Evolutionary conservation across 1,139 yeast species (phyloP).

Genomic region (Diutina catenulata): DNA sequence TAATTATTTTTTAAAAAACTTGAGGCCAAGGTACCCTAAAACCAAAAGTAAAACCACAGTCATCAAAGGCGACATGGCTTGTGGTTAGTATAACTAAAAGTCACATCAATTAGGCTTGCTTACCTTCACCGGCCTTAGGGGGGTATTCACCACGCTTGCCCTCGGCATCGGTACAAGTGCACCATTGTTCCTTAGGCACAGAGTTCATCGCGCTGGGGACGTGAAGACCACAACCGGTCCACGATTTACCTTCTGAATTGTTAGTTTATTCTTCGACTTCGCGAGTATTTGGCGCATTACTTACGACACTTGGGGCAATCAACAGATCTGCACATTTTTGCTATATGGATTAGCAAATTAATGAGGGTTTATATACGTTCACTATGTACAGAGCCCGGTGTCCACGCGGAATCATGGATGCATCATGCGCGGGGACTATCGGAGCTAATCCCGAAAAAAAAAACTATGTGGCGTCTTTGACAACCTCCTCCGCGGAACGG

Average conservation of each 20-base stretch:
- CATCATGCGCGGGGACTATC: slow-evolving; percentile 1
- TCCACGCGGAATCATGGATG: slow-evolving; percentile 4
- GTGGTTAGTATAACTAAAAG: not conserved
- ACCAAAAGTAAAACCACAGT: slow-evolving; percentile 4
- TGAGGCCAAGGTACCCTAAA: not conserved
- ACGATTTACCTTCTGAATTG: slow-evolving; percentile 12
- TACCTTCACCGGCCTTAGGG: slow-evolving; percentile 24
- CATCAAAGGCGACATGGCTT: not conserved
- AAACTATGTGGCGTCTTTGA: too few species aligned
- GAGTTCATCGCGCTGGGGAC: slow-evolving; percentile 10
- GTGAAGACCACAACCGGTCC: slow-evolving; percentile 11
- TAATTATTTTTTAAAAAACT: slow-evolving; percentile 1
- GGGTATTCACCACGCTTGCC: slow-evolving; percentile 19
- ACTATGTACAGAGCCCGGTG: not conserved
- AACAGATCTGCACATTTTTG: slow-evolving; percentile 5
- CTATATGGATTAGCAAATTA: too few species aligned
- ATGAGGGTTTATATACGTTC: not conserved
- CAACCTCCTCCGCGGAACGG: too few species aligned
- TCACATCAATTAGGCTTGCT: not conserved
- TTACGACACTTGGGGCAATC: slow-evolving; percentile 4
- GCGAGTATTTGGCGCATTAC: not conserved
- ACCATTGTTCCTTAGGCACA: slow-evolving; percentile 26
- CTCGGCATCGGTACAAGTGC: slow-evolving; percentile 22
- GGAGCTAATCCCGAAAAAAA: too few species aligned
- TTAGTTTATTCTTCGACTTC: not conserved